phyloP scores from a whole-genome alignment of 345 rosid species.

The Rhizophora apiculata region DNA sequence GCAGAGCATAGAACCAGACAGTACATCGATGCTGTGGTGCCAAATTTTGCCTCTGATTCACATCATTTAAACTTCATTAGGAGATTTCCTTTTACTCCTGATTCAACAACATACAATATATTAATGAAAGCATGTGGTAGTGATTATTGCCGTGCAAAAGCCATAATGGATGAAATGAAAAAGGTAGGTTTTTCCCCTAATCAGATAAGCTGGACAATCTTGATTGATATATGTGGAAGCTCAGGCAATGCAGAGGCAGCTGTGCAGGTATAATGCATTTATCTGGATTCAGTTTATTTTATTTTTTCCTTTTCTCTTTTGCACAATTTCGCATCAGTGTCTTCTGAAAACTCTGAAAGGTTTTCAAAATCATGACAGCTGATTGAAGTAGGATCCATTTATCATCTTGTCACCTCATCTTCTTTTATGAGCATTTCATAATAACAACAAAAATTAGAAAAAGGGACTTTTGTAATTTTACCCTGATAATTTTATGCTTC shows the following conservation, averaged over 20 bases:
- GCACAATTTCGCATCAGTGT: background rate
- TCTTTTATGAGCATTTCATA: background rate
- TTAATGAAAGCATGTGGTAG: conserved; percentile 86
- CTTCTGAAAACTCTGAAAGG: background rate
- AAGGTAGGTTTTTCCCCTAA: conserved; percentile 64
- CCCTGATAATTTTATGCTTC: background rate
- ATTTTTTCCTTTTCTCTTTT: background rate
- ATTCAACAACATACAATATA: conserved; percentile 67
- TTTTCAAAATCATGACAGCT: background rate
- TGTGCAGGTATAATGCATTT: conserved; percentile 52
- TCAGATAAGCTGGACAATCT: conserved; percentile 80
- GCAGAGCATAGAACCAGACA: conserved; percentile 17
- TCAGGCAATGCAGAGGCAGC: conserved; percentile 73
- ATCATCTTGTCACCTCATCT: background rate
- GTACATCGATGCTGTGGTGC: conserved; percentile 13
- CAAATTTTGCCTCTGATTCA: conserved; percentile 30
- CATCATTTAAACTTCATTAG: conserved; percentile 38
- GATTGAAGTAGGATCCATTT: conserved; percentile 5
- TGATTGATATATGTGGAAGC: conserved; percentile 72
- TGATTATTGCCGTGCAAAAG: conserved; percentile 63
- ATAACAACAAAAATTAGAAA: background rate
- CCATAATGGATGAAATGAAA: conserved; percentile 80
- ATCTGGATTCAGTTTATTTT: background rate
- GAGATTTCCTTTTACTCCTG: conserved; percentile 59
- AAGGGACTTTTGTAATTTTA: background rate